Base-by-base conservation (phyloP, 169 alveolate species). In the Plasmodium fragile region DNA sequence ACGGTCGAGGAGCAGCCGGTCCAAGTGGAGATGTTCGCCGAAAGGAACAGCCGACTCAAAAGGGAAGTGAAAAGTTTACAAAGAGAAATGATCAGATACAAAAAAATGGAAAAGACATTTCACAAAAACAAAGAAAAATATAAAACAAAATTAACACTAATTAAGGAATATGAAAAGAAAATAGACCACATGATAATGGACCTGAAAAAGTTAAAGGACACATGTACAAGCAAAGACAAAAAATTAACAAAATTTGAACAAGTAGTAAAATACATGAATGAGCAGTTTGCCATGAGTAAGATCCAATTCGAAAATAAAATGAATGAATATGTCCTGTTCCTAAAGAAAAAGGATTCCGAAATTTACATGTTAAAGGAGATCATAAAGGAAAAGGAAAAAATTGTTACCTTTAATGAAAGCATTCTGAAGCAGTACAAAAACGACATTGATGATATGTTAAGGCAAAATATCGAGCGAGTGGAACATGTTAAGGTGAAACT, bases 271-370 rank as follows among this genome's bases (percentile, higher is more conserved):
- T 87, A 77, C 25, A 87, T 87, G 73, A 87, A 87, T 34, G 93
- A 87, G 32, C 93, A 87, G 25, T 87, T 87, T 30, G 41, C 72
- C 13, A n/a, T 87, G 41, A 87, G 93, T 25, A 87, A 87, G 65
- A 87, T 87, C n/a, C 93, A 87, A 55, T 87, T 87, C 28, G 93
- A 87, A 78, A 87, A 75, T 70, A 87, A 87, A 78, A 87, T 87
- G 93, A 87, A 87, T 59, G 93, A 87, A 18, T 87, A 87, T 77
- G 93, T 87, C 2, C 30, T 87, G 8, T 87, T 87, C 45, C 45
- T 87, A 77, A 87, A 87, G 65, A 87, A 87, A 7, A 87, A 87
- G 49, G 93, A 87, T 70, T 87, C 93, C 30, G 93, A 87, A 59
- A 87, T 87, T 77, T 87, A 87, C 78, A 87, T 87, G 93, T 32